Conservation (phyloP, 108 stramenopile genomes). For the Conticribra guillardii region DNA sequence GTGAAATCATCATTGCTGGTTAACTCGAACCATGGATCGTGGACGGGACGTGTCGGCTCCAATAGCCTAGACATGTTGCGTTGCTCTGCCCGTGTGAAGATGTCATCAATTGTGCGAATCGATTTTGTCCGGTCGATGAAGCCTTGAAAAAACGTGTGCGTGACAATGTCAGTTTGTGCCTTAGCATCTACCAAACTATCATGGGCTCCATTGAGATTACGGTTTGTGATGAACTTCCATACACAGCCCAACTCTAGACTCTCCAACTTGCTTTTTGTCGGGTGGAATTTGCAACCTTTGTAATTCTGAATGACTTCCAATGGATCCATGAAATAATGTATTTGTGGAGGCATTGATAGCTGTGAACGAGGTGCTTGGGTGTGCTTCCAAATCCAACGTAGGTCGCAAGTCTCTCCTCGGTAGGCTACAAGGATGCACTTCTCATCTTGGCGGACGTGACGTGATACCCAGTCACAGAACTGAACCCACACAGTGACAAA, state of each 20-base stretch:
- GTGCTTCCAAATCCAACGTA: constrained; percentile 11
- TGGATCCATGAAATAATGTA: constrained; percentile 19
- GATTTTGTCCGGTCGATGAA: constrained; percentile 6
- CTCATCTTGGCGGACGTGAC: no score
- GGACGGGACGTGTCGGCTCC: constrained; percentile 8
- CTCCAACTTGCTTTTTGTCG: not conserved
- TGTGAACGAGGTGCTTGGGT: not conserved
- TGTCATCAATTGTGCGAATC: not conserved
- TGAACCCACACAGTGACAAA: no score
- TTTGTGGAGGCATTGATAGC: not conserved
- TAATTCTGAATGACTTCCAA: not conserved
- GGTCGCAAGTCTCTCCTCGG: constrained; percentile 7
- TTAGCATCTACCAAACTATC: constrained; percentile 1
- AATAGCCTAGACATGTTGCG: not conserved
- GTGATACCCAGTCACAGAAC: no score
- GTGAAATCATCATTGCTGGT: not conserved
- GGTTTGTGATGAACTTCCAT: constrained; percentile 4
- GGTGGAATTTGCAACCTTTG: not conserved
- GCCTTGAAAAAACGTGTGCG: not conserved
- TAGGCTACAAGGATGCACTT: constrained; percentile 3
- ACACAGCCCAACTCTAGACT: constrained; percentile 4
- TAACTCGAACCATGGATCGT: constrained; percentile 5
- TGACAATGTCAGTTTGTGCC: constrained; percentile 14
- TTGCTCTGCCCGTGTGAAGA: not conserved
- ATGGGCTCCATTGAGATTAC: constrained; percentile 22